Percentiles rank a stretch among this genome's conserved stretches.
Evolutionary conservation across 345 rosid genomes (phyloP).

Genomic region (Brassica rapa): DNA sequence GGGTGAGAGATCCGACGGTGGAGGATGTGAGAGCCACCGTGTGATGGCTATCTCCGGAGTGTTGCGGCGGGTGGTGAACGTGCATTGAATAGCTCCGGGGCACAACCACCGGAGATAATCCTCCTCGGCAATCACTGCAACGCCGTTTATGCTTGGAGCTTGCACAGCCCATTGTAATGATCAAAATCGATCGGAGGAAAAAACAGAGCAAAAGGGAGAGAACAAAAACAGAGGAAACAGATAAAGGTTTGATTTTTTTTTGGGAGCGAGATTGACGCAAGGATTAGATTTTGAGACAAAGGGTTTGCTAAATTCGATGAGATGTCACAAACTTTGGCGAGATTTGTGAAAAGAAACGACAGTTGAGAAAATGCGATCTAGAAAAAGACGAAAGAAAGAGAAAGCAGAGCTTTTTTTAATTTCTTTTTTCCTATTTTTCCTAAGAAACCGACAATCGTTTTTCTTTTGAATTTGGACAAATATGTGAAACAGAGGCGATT

Average conservation of each 20-base stretch:
- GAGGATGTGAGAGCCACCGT: conserved; percentile 83
- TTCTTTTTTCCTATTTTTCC: not conserved
- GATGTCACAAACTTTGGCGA: conserved; percentile 28
- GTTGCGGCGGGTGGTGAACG: conserved; percentile 63
- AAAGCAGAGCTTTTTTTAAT: conserved; percentile 10
- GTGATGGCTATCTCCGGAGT: conserved; percentile 65
- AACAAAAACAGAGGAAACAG: not conserved
- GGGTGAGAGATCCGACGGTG: conserved; percentile 68
- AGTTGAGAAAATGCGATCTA: conserved; percentile 30
- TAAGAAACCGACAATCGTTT: conserved; percentile 28
- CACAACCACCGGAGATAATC: conserved; percentile 65
- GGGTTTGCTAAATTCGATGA: conserved; percentile 34
- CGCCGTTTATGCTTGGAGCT: conserved; percentile 61
- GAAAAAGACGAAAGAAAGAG: conserved; percentile 12
- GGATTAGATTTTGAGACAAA: conserved; percentile 33
- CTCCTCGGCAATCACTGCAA: conserved; percentile 61
- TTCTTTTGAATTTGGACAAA: not conserved
- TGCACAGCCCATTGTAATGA: conserved; percentile 71
- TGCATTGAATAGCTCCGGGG: conserved; percentile 73
- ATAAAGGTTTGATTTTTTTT: conserved; percentile 12
- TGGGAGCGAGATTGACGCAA: conserved; percentile 19
- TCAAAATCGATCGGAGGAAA: not conserved
- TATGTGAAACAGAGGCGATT: conserved; percentile 11
- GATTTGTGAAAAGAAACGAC: conserved; percentile 23
- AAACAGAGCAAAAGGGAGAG: not conserved